These are phyloP conservation scores for Pseudocercospora pini-densiflorae DNA, from an alignment of 2,329 filamentous ascomycete species.

Conservation along the genomic window DNA sequence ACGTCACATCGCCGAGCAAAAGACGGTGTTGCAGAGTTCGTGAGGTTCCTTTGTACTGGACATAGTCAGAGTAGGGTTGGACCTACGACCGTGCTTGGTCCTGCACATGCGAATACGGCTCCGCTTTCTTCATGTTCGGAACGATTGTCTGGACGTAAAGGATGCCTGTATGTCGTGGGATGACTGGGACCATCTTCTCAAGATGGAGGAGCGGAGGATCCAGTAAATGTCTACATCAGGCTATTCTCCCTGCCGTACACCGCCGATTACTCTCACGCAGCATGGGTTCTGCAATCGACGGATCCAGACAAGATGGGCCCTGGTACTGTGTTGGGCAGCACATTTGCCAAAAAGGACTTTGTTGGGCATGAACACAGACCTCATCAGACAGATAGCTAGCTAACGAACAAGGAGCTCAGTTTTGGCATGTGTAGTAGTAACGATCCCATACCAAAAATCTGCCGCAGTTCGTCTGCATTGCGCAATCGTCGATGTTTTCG, in stretches of 20 bases:
- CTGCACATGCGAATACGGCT: background rate
- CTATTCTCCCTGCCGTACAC: background rate
- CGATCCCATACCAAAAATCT: background rate
- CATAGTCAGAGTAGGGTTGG: background rate
- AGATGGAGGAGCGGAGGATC: background rate
- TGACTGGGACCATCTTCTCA: background rate
- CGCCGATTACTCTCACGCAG: background rate
- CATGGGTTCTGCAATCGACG: conserved; percentile 8
- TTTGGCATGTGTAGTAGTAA: background rate
- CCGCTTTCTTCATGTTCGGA: background rate
- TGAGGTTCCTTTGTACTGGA: background rate
- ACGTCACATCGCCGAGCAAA: background rate
- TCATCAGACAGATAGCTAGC: background rate
- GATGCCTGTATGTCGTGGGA: conserved; percentile 1
- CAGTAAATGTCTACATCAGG: background rate
- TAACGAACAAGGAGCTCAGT: background rate
- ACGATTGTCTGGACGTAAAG: background rate
- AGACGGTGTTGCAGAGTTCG: background rate
- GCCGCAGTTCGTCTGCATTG: conserved; percentile 1
- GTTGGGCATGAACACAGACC: background rate
- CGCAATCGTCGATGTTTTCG: background rate
- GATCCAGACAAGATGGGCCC: background rate
- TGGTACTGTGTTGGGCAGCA: background rate
- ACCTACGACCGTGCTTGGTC: background rate
- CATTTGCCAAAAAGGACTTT: background rate